Conservation (phyloP, 208 protist species). For the Strigomonas galati region DNA sequence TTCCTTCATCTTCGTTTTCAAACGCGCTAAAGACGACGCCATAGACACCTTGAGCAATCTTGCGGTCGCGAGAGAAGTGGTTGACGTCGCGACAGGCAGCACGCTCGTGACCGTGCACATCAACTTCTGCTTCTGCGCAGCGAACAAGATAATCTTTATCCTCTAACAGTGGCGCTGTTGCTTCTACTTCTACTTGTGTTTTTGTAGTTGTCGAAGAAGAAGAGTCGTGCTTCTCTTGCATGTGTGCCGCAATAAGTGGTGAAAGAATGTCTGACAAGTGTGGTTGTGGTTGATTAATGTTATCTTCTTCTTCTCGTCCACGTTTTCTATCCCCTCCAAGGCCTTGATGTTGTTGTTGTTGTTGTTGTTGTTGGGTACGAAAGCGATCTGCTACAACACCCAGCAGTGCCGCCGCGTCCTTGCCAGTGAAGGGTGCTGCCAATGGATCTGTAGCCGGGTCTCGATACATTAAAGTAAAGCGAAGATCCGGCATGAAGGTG, state of each 20-base stretch:
- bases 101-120: conserved; percentile 31
- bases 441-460: too few species aligned
- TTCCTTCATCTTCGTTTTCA: not conserved
- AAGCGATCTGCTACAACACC: too few species aligned
- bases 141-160: conserved; percentile 21
- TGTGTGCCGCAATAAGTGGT: not conserved
- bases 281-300: too few species aligned
- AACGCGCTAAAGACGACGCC: conserved; percentile 74
- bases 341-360: too few species aligned
- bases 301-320: too few species aligned
- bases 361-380: too few species aligned
- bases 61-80: conserved; percentile 41
- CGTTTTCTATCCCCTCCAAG: too few species aligned
- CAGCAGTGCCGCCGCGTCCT: too few species aligned
- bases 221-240: not conserved
- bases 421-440: too few species aligned
- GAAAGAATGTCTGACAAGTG: too few species aligned
- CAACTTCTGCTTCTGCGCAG: conserved; percentile 22
- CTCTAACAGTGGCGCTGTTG: conserved; percentile 10
- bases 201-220: not conserved
- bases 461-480: too few species aligned
- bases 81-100: conserved; percentile 56
- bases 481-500: too few species aligned
- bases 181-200: not conserved
- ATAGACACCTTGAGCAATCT: conserved; percentile 78